Base-by-base conservation (phyloP, 495 filamentous ascomycete genomes). In the Oleoguttula mirabilis region DNA sequence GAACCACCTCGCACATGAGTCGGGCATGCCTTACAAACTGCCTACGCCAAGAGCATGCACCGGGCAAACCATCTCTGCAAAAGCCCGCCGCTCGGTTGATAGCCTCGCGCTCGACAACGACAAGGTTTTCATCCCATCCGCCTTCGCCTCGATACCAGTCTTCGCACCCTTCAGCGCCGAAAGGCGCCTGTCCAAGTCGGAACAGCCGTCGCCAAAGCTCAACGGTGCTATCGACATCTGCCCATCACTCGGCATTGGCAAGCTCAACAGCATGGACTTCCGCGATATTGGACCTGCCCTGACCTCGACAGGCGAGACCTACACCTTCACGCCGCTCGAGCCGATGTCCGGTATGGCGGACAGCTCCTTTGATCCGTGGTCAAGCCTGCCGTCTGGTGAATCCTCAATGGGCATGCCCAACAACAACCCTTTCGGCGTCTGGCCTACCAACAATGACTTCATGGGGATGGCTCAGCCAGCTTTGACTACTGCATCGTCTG, bases 1-100 rank as follows among this genome's bases (percentile, higher is more conserved):
- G 59, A 79, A 90, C 63, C 80, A 84, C 60, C 73, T 80, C 47
- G 82, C 84, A 47, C 84, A 92, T 58, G 80, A 85, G 60, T 80
- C 71, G 54, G 83, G 84, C 40, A 57, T 76, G 44, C 87, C 87
- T 12, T 94, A 94, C 63, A 79, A 79, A 56, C 34, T 55, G 15
- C 48, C 52, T 2, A 75, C 88, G 41, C 77, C 72, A 41, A 76
- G 83, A 36, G 75, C 72, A 41, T 77, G 84, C 63, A 77, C 79
- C 35, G 71, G 84, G 54, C 77, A 81, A n/a, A 31, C 5, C 20
- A 25, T 37, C 16, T 33, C 31, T 4, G 14, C 36, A 33, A 48
- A 32, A 19, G 40, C 54, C 15, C 48, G 50, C 10, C 54, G 51
- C 21, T 55, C 55, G 1, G 45, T 57, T 7, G 52, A 58, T 30